Evolutionary conservation across 2,329 filamentous ascomycete species (phyloP), one percentile per base, ranked within the genome.

Genomic region (Laburnicola sp.): DNA sequence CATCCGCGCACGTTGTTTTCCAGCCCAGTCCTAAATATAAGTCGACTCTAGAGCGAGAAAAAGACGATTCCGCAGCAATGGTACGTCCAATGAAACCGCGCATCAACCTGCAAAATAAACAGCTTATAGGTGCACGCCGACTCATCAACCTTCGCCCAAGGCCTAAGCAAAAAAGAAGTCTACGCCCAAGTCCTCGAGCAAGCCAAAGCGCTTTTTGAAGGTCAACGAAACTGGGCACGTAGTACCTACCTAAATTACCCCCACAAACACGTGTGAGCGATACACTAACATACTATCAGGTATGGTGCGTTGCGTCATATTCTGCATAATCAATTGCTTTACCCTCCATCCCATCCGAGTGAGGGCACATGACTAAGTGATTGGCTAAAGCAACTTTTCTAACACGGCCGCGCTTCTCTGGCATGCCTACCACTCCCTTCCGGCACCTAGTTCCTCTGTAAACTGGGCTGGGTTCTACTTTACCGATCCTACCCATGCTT

Each of bases 391-490:
- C 53, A 93, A 94, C 71, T 81, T 91, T 41, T 79, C 89, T 58
- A 94, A 93, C 69, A 76, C 85, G 3, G 85, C 89, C 6, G 86
- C 88, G 3, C 79, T 93, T 26, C 78, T 93, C 57, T 93, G 88
- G 86, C 87, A 94, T 66, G 87, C 86, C 3, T 88, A 87, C 67
- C 86, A 89, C 69, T 89, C 88, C 6, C 78, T 93, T 10, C 81
- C 84, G 1, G 71, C 77, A 0, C 87, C 89, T 1, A 86, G 83
- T 45, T 81, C 75, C 34, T 74, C 82, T 11, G 87, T 90, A 22
- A 93, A 94, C 73, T 94, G 89, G 89, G 85, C 87, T 39, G 88
- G 89, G 23, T 93, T 69, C 52, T 68, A 69, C 58, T 67, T 69
- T 43, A 60, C 60, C n/a, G 53, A 64, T 66, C 64, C 65, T 2